These are phyloP conservation scores for Bjerkandera adusta DNA, from an alignment of 1,284 basidiomycete genomes.

Conservation along the genomic window DNA sequence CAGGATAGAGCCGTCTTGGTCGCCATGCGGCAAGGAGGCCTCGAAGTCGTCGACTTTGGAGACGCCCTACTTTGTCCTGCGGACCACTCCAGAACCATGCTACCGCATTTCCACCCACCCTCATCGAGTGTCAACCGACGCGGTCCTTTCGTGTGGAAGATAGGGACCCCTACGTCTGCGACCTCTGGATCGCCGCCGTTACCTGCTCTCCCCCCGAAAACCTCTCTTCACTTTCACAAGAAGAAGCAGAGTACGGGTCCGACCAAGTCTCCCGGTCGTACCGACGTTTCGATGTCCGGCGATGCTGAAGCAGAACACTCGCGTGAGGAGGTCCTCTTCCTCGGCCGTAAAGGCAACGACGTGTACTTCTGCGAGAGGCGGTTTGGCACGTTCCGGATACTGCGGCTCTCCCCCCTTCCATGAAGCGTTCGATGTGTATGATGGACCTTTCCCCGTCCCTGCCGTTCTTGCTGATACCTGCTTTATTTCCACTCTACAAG, in stretches of 20 bases:
- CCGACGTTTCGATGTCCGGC: conserved; percentile 45
- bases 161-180: conserved; percentile 54
- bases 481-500: conserved; percentile 25
- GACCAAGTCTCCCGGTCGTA: conserved; percentile 46
- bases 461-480: conserved; percentile 21
- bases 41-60: conserved; percentile 74
- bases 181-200: conserved; percentile 33
- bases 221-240: conserved; percentile 29
- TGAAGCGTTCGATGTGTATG: conserved; percentile 1
- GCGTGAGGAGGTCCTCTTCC: conserved; percentile 71
- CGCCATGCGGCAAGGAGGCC: conserved; percentile 78
- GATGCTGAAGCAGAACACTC: conserved; percentile 53
- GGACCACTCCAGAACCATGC: conserved; percentile 64
- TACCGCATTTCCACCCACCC: conserved; percentile 66
- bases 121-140: conserved; percentile 62
- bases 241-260: conserved; percentile 53
- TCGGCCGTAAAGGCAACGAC: conserved; percentile 70
- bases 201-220: conserved; percentile 35
- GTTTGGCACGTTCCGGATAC: conserved; percentile 67
- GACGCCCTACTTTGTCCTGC: conserved; percentile 76
- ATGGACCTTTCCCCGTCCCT: not conserved
- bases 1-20: conserved; percentile 70
- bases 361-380: conserved; percentile 81
- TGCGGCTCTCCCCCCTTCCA: conserved; percentile 53
- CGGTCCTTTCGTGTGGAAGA: conserved; percentile 74